Evolutionary conservation across 192 early-diverging fungal genomes (phyloP).

Genomic region (Mortierella antarctica): DNA sequence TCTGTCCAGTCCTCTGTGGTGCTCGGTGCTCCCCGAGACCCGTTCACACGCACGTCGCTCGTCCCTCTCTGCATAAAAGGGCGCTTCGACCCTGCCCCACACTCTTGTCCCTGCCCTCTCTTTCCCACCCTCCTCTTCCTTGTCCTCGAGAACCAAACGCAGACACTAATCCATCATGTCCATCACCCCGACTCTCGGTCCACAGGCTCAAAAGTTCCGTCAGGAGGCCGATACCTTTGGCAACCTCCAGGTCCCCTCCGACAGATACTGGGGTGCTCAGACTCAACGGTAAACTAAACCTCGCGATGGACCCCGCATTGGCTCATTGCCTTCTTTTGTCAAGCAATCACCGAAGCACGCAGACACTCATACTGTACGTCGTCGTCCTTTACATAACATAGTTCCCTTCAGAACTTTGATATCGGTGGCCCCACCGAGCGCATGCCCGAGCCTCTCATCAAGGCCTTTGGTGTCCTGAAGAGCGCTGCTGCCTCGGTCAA

Average conservation of each 20-base stretch:
- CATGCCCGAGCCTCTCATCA: slow-evolving; percentile 96
- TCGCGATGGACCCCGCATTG: background rate
- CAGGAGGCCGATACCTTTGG: slow-evolving; percentile 93
- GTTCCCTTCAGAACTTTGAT: slow-evolving; percentile 96
- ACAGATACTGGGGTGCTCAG: slow-evolving; percentile 98
- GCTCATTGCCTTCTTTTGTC: background rate
- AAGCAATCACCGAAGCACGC: too few relatives aligned
- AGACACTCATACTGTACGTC: too few relatives aligned
- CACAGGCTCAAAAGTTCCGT: slow-evolving; percentile 72
- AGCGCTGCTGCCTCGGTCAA: slow-evolving; percentile 96
- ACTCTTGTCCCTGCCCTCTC: background rate
- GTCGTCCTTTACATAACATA: slow-evolving; percentile 21
- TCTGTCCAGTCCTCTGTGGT: background rate
- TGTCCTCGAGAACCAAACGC: background rate
- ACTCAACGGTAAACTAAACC: slow-evolving; percentile 79
- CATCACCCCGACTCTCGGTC: slow-evolving; percentile 28
- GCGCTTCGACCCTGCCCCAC: background rate
- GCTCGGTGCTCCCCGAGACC: background rate
- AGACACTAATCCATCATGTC: slow-evolving; percentile 20
- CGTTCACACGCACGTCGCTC: background rate
- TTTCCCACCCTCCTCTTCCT: background rate
- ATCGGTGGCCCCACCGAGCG: slow-evolving; percentile 93
- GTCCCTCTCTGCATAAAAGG: background rate
- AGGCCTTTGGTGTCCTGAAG: slow-evolving; percentile 95
- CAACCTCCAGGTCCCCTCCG: slow-evolving; percentile 92